phyloP scores from a whole-genome alignment of 805 yeast genomes.

The Myxozyma sirexii region DNA sequence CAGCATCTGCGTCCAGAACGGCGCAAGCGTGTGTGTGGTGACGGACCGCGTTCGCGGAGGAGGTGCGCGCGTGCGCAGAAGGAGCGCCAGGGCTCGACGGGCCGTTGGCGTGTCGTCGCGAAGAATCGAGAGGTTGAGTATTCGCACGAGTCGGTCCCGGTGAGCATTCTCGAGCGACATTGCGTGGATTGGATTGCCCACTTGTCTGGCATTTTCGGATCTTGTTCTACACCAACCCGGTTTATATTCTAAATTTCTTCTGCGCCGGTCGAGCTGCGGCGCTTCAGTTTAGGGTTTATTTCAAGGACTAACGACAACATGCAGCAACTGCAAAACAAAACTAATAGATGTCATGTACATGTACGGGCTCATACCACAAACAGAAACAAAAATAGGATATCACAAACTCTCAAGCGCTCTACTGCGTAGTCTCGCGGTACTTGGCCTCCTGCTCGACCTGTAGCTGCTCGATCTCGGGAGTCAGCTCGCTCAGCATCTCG shows the following conservation, averaged over 20 bases:
- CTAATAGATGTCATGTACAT: neutral
- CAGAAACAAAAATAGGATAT: neutral
- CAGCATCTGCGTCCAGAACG: slow-evolving; percentile 22
- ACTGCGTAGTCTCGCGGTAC: slow-evolving; percentile 32
- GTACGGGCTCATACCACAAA: neutral
- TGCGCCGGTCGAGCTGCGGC: neutral
- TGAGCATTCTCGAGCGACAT: slow-evolving; percentile 16
- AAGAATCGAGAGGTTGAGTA: slow-evolving; percentile 16
- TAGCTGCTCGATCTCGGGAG: slow-evolving; percentile 64
- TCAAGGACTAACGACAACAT: neutral
- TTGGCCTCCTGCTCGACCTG: slow-evolving; percentile 54
- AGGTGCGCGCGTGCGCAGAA: slow-evolving; percentile 18
- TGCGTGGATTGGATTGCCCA: no score
- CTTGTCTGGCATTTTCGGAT: no score
- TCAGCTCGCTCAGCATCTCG: slow-evolving; percentile 64
- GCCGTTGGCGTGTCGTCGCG: slow-evolving; percentile 16
- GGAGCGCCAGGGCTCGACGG: slow-evolving; percentile 20
- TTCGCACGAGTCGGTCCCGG: slow-evolving; percentile 9
- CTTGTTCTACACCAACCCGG: no score
- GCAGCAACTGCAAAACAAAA: neutral
- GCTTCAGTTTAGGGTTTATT: neutral
- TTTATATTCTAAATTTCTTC: neutral
- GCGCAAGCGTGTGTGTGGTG: slow-evolving; percentile 9
- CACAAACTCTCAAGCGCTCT: neutral
- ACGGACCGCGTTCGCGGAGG: slow-evolving; percentile 3